Base-by-base conservation (phyloP, 306 rosid genomes). In the Quercus engelmannii region DNA sequence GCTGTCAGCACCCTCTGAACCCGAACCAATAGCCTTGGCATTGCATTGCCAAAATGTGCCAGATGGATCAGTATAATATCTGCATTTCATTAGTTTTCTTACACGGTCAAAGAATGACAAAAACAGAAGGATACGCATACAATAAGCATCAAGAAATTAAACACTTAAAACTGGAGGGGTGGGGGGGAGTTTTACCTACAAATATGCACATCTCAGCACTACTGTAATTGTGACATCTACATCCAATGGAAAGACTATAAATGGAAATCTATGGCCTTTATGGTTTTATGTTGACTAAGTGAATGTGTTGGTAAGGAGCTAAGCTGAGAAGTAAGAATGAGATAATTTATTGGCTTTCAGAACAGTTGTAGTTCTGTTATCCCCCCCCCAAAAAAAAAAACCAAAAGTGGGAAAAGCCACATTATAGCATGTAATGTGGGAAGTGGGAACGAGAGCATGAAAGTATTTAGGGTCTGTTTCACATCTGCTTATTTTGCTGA, bases 21-120 rank as follows among this genome's bases (percentile, higher is more conserved):
- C 99, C 21, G 99, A 95, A 26, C 99, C 99, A 73, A 95, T 95
- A 76, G 99, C 99, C 83, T 95, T 95, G 71, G 92, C 99, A 83
- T 89, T 90, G 96, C 99, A 95, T 90, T 95, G 99, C 99, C 99
- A 95, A 81, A 95, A 95, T 20, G 99, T 95, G 81, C 99, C 99
- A 75, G 99, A 95, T 55, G 99, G 99, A 88, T 95, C 99, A 23
- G 99, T 95, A 71, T 92, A 85, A 85, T 92, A 95, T 72, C 99
- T 95, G 86, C 86, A 86, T 67, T 76, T 74, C 58, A 80, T 23
- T 55, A 77, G 77, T 56, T 78, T 67, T 55, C 75, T 13, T 62
- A 19, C 56, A 75, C 61, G 78, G 80, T 76, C 58, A 65, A 46
- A 58, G 49, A 77, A 35, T 1, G 30, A 61, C 4, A 26, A 55